A percentile compares a stretch with the other conserved stretches of the same genome.
phyloP scores from a whole-genome alignment of 805 yeast species.

The Monosporozyma unispora region DNA sequence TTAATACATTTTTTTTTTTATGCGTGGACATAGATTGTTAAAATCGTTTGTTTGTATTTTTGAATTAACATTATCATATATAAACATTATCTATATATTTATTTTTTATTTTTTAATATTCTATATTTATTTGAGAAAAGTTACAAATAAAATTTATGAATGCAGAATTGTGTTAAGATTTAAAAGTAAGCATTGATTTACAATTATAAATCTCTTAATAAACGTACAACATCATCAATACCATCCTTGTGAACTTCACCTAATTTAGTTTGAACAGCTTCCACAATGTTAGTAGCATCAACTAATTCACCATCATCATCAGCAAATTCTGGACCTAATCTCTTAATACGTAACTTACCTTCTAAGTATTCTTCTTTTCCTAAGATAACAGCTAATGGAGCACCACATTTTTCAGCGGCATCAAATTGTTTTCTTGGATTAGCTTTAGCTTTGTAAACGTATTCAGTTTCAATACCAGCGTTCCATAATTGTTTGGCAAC shows the following conservation, averaged over 20 bases:
- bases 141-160: background rate
- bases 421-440: conserved; percentile 95
- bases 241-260: conserved; percentile 46
- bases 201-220: conserved; percentile 45
- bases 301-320: conserved; percentile 83
- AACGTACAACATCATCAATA: conserved; percentile 53
- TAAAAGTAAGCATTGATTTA: background rate
- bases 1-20: background rate
- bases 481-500: conserved; percentile 79
- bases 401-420: conserved; percentile 92
- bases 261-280: conserved; percentile 41
- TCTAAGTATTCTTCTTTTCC: conserved; percentile 85
- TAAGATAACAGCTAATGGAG: conserved; percentile 80
- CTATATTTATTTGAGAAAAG: background rate
- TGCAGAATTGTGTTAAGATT: background rate
- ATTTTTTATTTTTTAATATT: background rate
- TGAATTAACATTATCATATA: background rate
- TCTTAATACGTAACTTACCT: conserved; percentile 79
- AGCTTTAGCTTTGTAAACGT: conserved; percentile 84
- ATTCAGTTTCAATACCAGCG: conserved; percentile 85
- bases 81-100: background rate
- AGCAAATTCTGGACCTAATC: conserved; percentile 78
- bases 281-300: conserved; percentile 49
- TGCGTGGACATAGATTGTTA: background rate
- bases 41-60: no score